phyloP scores from a whole-genome alignment of 176 grass and related monocot species.

The Cocos nucifera region DNA sequence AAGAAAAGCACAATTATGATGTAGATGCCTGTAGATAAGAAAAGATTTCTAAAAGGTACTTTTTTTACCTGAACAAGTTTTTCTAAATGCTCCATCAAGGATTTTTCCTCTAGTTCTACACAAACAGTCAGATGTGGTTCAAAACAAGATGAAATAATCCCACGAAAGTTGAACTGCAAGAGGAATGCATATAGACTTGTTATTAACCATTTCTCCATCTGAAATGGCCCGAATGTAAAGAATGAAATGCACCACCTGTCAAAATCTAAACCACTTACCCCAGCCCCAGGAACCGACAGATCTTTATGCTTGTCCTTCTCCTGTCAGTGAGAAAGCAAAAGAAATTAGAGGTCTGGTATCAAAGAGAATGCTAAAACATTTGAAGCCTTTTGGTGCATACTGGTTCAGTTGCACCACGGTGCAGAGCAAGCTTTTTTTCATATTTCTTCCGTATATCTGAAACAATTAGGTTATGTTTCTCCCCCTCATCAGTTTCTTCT shows the following conservation, averaged over 20 bases:
- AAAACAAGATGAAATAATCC: slow-evolving; percentile 98
- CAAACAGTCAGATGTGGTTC: slow-evolving; percentile 86
- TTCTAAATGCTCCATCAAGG: slow-evolving; percentile 87
- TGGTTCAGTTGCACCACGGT: slow-evolving; percentile 35
- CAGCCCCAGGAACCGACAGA: slow-evolving; percentile 75
- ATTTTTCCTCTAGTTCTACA: slow-evolving; percentile 96
- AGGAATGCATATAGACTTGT: slow-evolving; percentile 4
- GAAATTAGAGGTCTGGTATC: slow-evolving; percentile 12
- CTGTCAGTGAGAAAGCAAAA: slow-evolving; percentile 34
- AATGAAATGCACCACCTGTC: background rate
- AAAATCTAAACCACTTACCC: slow-evolving; percentile 62
- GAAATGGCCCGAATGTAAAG: too few species aligned
- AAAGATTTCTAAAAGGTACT: background rate
- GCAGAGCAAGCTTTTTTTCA: slow-evolving; percentile 65
- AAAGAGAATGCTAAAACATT: background rate
- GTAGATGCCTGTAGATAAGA: slow-evolving; percentile 7
- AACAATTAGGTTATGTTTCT: slow-evolving; percentile 66
- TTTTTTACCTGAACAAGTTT: slow-evolving; percentile 82
- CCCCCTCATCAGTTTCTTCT: slow-evolving; percentile 52
- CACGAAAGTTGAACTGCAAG: slow-evolving; percentile 96
- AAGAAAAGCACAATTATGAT: slow-evolving; percentile 11
- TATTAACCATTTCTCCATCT: too few species aligned
- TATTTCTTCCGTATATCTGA: slow-evolving; percentile 96
- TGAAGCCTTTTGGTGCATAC: slow-evolving; percentile 28
- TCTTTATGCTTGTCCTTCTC: slow-evolving; percentile 89